Base-by-base conservation (phyloP, 352 stramenopile genomes). In the Pythium utonaiense region DNA sequence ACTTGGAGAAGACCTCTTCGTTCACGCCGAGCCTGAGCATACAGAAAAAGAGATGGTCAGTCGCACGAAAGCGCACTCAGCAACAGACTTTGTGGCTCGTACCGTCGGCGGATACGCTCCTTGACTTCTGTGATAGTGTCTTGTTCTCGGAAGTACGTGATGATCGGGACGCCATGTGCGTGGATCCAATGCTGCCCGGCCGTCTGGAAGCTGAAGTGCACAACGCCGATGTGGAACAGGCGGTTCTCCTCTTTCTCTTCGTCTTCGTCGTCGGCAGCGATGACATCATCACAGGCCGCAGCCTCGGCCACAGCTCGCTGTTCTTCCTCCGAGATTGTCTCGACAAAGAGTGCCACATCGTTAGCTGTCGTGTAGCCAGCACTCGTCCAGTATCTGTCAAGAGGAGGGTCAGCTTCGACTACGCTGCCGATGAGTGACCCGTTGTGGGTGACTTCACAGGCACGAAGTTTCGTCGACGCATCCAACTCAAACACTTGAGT, bases 141-240 rank as follows among this genome's bases (percentile, higher is more conserved):
- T 47, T 62, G 53, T 55, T 87, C 70, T 19, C 73, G 68, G 58
- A 91, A 91, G 30, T 81, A 74, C n/a, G 88, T 66, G 8, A 91
- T 45, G 25, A 82, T 76, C 1, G 86, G 83, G 8, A 89, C 79
- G 12, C 84, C 80, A 25, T 94, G 84, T 3, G 83, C 73, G 24
- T 88, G 73, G 40, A 95, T 94, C 75, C 77, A 93, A 41, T 80
- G 71, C 47, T 78, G 67, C 2, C 71, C 77, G 34, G 58, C 71
- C 34, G 61, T 62, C 44, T 88, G 74, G 55, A 88, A 93, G 59
- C 76, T 82, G 44, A 93, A 95, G 57, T 95, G 85, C 53, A 84
- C 71, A 5, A 92, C 80, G 21, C 79, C 78, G 30, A 88, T 74
- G 40, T 73, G 64, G 40, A 89, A 77, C 41, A 67, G 52, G 1